Base-by-base conservation (phyloP, 2,329 filamentous ascomycete species). In the Tolypocladium cylindrosporum region DNA sequence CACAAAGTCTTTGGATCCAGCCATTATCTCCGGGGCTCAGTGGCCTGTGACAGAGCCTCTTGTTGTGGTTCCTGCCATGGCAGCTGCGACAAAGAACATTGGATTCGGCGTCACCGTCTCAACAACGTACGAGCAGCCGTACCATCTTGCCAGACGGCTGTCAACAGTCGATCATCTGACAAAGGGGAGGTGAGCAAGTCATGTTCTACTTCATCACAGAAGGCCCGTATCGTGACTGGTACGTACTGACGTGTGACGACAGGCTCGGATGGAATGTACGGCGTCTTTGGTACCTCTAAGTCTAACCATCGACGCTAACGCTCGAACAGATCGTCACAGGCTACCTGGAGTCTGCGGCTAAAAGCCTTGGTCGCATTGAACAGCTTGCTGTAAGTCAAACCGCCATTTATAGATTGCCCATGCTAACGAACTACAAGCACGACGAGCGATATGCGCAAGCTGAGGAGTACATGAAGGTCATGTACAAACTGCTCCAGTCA, bases 11-110 rank as follows among this genome's bases (percentile, higher is more conserved):
- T 74, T 88, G 3, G 78, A 81, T 1, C 80, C 85, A 1, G 83
- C 84, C 0, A 79, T 86, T 34, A 72, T 77, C 7, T 84, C 84
- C 0, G 86, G 84, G 0, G 83, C 85, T 0, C 86, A 89, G 69
- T 90, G 85, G 81, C 87, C 86, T 0, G 83, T 88, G 21, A 88
- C 88, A 34, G 86, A 89, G 66, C 87, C 86, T 0, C 66, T 89
- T 2, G 78, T 80, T 1, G 78, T 85, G 0, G 76, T 90, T 1
- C 79, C 86, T 1, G 86, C 86, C 0, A 88, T 90, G 85, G 86
- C 86, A 1, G 85, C 86, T 0, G 86, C 76, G 0, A 89, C 87
- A 0, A 79, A 85, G 65, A 87, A 77, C 60, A 80, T 90, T 36
- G 84, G 81, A 0, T 89, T 90, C 61, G 87, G 87, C 0, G 84